Evolutionary conservation across 306 rosid genomes (phyloP), one percentile per base, ranked within the genome.

Genomic region (Cicer chorassanicum): DNA sequence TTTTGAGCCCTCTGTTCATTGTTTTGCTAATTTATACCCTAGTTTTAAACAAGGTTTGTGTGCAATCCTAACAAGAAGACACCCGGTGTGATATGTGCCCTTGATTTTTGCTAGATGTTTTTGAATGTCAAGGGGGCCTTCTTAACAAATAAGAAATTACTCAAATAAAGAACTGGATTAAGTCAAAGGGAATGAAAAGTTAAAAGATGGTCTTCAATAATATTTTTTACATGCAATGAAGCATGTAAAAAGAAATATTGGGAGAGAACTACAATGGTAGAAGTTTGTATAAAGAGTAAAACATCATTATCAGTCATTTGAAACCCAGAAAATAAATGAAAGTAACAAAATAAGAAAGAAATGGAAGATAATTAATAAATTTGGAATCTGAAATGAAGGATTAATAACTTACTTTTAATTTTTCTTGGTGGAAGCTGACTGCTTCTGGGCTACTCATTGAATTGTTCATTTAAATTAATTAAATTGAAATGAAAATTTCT

Each of bases 41-140:
- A 12, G 65, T 46, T 73, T 36, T 63, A 51, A 79, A 44, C 48
- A 34, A 67, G 7, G 18, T 18, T 72, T 57, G 55, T 49, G 69
- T 8, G 6, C 45, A 49, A 13, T 36, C 18, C 0, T 8, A 16
- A 61, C 53, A 19, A 65, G 7, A 66, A 73, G 63, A 13, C 44
- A 48, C 71, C 70, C 59, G 61, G 38, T 78, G 57, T 68, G 45
- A 65, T 67, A 13, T 73, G 70, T 66, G 8, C 41, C 75, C 40
- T 65, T 24, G 59, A 55, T 36, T 73, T 48, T 59, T 54, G 39
- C 65, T 5, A 61, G 36, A 15, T 51, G 36, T 46, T 72, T 19
- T 72, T 19, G 12, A 21, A 36, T 38, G 42, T 14, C 69, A 5
- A 34, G 39, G 39, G 65, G 14, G n/a, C 19, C 18, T 64, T 44